These are phyloP conservation scores for Leucosporidium yakuticum DNA, from an alignment of 768 basidiomycete genomes.

Conservation along the genomic window DNA sequence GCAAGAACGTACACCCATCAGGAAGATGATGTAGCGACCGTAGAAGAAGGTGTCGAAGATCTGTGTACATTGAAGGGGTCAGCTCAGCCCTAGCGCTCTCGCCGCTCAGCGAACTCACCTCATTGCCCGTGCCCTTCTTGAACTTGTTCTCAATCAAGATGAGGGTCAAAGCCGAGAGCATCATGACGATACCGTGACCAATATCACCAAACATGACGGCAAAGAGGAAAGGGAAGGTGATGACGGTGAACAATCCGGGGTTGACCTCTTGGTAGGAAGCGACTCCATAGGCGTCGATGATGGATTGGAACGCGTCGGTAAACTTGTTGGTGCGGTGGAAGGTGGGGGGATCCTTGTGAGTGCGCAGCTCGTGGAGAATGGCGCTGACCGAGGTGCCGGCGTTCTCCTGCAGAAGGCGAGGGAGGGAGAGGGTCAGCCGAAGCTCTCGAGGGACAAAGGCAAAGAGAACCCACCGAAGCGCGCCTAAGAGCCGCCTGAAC, in stretches of 20 bases:
- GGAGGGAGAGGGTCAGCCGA: neutral
- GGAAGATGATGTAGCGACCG: slow-evolving; percentile 94
- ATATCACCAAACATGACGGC: slow-evolving; percentile 99
- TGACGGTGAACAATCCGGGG: slow-evolving; percentile 75
- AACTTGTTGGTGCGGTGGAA: slow-evolving; percentile 93
- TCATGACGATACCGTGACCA: slow-evolving; percentile 83
- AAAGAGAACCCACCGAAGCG: slow-evolving; percentile 59
- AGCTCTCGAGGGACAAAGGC: neutral
- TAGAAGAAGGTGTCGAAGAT: slow-evolving; percentile 86
- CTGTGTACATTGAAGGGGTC: slow-evolving; percentile 43
- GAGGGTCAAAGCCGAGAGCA: slow-evolving; percentile 71
- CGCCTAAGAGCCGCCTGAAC: slow-evolving; percentile 83
- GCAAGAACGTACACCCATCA: slow-evolving; percentile 74
- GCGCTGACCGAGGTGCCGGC: slow-evolving; percentile 89
- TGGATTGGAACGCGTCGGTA: slow-evolving; percentile 91
- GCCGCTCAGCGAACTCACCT: slow-evolving; percentile 14
- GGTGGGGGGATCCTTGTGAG: slow-evolving; percentile 82
- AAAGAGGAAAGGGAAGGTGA: slow-evolving; percentile 77
- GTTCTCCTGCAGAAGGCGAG: slow-evolving; percentile 55
- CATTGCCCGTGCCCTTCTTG: slow-evolving; percentile 50
- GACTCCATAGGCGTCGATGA: slow-evolving; percentile 96
- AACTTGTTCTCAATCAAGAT: slow-evolving; percentile 77
- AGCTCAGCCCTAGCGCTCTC: too few species aligned
- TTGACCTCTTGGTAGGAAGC: slow-evolving; percentile 95
- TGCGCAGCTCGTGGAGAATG: slow-evolving; percentile 81